A percentile compares a stretch with the other conserved stretches of the same genome.
phyloP scores from a whole-genome alignment of 2,329 filamentous ascomycete species.

The Phyllosticta ampelicida region DNA sequence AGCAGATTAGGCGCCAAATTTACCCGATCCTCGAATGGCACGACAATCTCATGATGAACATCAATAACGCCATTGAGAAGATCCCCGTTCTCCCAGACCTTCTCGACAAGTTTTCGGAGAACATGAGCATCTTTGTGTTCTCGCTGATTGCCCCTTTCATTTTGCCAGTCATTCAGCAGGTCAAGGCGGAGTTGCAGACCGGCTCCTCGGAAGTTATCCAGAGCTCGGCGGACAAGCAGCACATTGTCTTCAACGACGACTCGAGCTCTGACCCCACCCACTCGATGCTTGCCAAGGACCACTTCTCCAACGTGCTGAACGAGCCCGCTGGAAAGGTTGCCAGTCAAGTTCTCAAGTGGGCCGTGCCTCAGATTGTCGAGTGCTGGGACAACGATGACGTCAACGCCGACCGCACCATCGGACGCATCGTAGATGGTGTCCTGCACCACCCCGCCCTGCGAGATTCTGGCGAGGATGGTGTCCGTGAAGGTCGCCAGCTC shows the following conservation, averaged over 20 bases:
- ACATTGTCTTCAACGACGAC: conserved; percentile 77
- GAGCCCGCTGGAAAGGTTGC: conserved; percentile 78
- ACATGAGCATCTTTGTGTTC: conserved; percentile 83
- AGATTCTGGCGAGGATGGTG: conserved; percentile 57
- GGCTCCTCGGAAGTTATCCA: conserved; percentile 81
- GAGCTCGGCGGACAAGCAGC: conserved; percentile 72
- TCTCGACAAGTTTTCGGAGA: conserved; percentile 76
- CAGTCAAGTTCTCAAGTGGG: conserved; percentile 69
- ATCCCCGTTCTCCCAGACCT: conserved; percentile 78
- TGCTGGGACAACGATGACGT: conserved; percentile 70
- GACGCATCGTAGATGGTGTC: conserved; percentile 69
- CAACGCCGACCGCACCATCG: conserved; percentile 59
- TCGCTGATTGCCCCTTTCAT: conserved; percentile 83
- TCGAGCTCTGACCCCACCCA: conserved; percentile 72
- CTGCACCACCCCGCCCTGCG: conserved; percentile 82
- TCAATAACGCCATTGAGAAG: conserved; percentile 68
- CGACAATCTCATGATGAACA: conserved; percentile 72
- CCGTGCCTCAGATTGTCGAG: conserved; percentile 77
- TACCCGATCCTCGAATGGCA: conserved; percentile 88
- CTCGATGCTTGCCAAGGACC: conserved; percentile 92
- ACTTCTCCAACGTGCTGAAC: conserved; percentile 83
- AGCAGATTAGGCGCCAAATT: conserved; percentile 64
- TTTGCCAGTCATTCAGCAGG: conserved; percentile 72
- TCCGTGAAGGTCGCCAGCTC: conserved; percentile 56
- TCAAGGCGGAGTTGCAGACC: conserved; percentile 76